These are phyloP conservation scores for Russula brevipes DNA, from an alignment of 768 basidiomycete genomes.

Conservation along the genomic window DNA sequence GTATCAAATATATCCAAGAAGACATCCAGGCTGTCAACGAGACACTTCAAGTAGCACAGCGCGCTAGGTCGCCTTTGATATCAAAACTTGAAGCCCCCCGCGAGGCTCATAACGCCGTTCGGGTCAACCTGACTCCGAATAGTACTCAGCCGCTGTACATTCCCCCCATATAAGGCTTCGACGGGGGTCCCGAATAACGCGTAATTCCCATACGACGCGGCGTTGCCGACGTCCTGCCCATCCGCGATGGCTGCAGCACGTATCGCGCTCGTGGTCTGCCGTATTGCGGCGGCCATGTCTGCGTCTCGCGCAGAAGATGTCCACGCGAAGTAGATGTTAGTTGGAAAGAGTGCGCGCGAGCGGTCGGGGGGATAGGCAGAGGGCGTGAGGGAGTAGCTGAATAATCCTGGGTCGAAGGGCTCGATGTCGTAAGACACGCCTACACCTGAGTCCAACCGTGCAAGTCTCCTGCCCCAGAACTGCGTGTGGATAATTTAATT, in stretches of 20 bases:
- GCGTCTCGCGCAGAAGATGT: neutral
- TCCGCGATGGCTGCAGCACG: conserved; percentile 15
- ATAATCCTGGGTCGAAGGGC: conserved; percentile 16
- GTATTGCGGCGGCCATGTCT: neutral
- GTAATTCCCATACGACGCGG: conserved; percentile 25
- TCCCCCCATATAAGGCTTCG: conserved; percentile 20
- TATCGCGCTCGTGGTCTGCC: neutral
- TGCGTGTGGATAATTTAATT: neutral
- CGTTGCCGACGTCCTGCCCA: conserved; percentile 20
- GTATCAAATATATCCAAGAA: too few relatives aligned
- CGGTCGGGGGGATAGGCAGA: conserved; percentile 26
- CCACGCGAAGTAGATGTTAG: conserved; percentile 23
- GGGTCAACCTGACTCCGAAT: conserved; percentile 20
- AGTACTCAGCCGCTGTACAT: conserved; percentile 16
- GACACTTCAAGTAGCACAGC: neutral
- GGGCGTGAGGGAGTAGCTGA: conserved; percentile 2
- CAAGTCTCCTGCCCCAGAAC: conserved; percentile 1
- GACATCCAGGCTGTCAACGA: too few relatives aligned
- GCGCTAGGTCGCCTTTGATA: neutral
- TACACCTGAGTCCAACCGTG: neutral
- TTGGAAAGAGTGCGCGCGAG: conserved; percentile 20
- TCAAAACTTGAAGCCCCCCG: conserved; percentile 27
- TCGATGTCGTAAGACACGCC: conserved; percentile 18
- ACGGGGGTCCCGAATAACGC: conserved; percentile 22
- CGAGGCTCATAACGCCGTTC: conserved; percentile 24